Percentiles rank a stretch among this genome's conserved stretches.
Conservation (phyloP, 1,284 basidiomycete genomes). For the Malassezia vespertilionis region DNA sequence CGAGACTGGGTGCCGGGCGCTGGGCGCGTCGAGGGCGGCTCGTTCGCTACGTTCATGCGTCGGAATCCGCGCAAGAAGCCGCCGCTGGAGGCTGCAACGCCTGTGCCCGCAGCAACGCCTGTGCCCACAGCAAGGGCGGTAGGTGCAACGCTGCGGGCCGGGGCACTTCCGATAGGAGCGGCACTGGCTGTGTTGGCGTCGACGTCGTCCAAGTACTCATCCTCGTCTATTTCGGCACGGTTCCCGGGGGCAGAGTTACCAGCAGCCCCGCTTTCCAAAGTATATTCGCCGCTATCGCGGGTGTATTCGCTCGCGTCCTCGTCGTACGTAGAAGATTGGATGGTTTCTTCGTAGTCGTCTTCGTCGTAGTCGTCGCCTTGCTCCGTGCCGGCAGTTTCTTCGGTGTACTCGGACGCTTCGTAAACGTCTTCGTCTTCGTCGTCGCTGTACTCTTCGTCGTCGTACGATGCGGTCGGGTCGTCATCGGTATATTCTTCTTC, state of each 20-base stretch:
- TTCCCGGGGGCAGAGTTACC: too few species aligned
- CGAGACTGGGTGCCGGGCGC: conserved; percentile 2
- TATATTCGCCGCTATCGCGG: not conserved
- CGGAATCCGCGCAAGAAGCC: not conserved
- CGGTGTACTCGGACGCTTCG: not conserved
- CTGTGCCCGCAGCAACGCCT: not conserved
- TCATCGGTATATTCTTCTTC: not conserved
- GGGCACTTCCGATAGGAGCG: not conserved
- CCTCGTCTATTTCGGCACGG: not conserved
- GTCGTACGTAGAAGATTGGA: not conserved
- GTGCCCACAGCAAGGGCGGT: not conserved
- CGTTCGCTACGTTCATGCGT: not conserved
- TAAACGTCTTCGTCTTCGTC: conserved; percentile 4
- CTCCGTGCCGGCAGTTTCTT: not conserved
- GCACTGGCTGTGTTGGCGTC: not conserved
- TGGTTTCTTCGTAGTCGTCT: conserved; percentile 5
- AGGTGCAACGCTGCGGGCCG: not conserved
- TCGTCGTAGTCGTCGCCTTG: conserved; percentile 8
- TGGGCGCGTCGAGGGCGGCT: not conserved
- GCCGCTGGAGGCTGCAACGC: not conserved
- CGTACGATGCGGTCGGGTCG: not conserved
- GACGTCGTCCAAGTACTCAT: not conserved
- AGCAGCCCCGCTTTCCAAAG: too few species aligned
- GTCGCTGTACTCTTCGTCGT: conserved; percentile 2
- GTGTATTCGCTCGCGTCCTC: not conserved